phyloP scores from a whole-genome alignment of 2,329 filamentous ascomycete genomes.

The Nothophaeocryptopus gaeumannii region DNA sequence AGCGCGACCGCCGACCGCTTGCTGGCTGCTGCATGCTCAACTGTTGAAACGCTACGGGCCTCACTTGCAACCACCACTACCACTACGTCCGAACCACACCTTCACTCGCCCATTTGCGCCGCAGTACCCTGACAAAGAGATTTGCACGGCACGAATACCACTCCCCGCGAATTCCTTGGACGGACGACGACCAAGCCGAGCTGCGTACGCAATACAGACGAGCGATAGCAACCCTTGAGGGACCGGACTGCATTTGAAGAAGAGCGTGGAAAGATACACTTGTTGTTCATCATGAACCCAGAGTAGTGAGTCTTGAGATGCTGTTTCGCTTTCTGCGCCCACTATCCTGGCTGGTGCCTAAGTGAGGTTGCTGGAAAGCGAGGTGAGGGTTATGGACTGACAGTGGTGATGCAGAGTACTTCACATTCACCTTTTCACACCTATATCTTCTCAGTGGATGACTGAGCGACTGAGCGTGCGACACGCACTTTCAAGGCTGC shows the following conservation, averaged over 20 bases:
- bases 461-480: no score
- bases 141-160: background rate
- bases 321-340: no score
- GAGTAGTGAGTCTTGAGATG: conserved; percentile 68
- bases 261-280: conserved; percentile 1
- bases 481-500: no score
- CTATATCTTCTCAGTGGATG: no score
- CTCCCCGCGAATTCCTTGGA: background rate
- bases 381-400: no score
- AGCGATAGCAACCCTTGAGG: conserved; percentile 3
- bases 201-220: background rate
- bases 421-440: no score
- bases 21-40: no score
- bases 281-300: conserved; percentile 66
- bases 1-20: no score
- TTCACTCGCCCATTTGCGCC: conserved; percentile 1
- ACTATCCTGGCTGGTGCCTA: background rate
- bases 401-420: no score
- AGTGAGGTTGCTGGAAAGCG: background rate
- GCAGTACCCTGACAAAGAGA: background rate
- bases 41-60: no score
- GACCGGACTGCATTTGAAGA: conserved; percentile 1
- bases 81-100: background rate
- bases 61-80: no score
- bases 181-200: background rate